Base-by-base conservation (phyloP, 768 basidiomycete genomes). In the Rhizopogon rudus region DNA sequence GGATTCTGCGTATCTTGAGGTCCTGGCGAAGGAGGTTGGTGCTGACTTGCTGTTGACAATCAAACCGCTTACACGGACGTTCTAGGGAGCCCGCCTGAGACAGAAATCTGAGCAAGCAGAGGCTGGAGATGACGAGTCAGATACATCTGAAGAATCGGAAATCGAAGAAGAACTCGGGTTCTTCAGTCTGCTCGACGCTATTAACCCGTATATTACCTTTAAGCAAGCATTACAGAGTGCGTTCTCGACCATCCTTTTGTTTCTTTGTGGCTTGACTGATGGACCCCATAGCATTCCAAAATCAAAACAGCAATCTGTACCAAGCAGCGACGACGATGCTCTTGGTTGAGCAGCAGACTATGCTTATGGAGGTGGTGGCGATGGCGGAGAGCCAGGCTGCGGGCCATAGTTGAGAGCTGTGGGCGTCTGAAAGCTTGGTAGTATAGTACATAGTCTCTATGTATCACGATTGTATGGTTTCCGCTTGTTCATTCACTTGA, bases 91-190 rank as follows among this genome's bases (percentile, higher is more conserved):
- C 33, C 87, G 91, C 51, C 78, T 90, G 57, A 81, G 88, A 58
- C 81, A 83, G 59, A 81, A 81, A 57, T 77, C 80, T 7, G 80
- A 82, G 53, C 78, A 77, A 59, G 57, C 57, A 39, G 68, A 59
- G 3, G 45, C 48, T 5, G 71, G 65, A 1, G 76, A 68, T 8
- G n/a, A n/a, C 1, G 61, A 51, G 3, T 71, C 76, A 0, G 75
- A 76, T 0, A 76, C 72, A 0, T 75, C 73, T 3, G 80, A 78
- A 9, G 84, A 80, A 37, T 86, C 80, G 14, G 81, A 77, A 1
- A 84, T 92, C 52, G 82, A 84, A 50, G 91, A 95, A 64, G 93
- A 95, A 67, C 79, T 94, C 7, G 86, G 89, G 6, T 93, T 87
- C 69, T 83, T 93, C 67, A 93, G 89, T 63, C 83, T 91, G 45